These are phyloP conservation scores for Ambrosia trifida DNA, from an alignment of 129 eudicot species.

Conservation along the genomic window DNA sequence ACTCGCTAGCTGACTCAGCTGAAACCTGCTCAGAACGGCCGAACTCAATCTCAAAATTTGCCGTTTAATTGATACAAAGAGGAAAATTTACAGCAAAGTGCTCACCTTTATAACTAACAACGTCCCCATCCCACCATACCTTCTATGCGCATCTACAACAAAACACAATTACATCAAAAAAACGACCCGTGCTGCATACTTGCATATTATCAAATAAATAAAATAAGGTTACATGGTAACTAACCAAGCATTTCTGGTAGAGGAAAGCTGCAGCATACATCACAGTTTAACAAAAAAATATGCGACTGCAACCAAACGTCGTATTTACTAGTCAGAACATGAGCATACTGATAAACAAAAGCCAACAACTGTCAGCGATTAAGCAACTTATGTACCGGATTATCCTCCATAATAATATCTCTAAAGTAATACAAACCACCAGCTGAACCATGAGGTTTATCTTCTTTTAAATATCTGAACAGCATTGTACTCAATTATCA, in stretches of 20 bases:
- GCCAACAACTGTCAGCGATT: background rate
- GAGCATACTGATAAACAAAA: background rate
- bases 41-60: slow-evolving; percentile 1
- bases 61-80: background rate
- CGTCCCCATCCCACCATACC: slow-evolving; percentile 88
- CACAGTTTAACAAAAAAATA: slow-evolving; percentile 88
- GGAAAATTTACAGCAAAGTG: slow-evolving; percentile 3
- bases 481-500: slow-evolving; percentile 13
- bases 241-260: slow-evolving; percentile 88
- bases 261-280: slow-evolving; percentile 93
- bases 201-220: background rate
- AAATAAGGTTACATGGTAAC: slow-evolving; percentile 14
- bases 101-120: slow-evolving; percentile 79
- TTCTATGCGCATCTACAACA: slow-evolving; percentile 75
- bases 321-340: slow-evolving; percentile 13
- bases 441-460: slow-evolving; percentile 98
- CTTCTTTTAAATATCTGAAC: slow-evolving; percentile 84
- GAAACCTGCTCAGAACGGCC: slow-evolving; percentile 58
- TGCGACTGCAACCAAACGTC: slow-evolving; percentile 69
- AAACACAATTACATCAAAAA: slow-evolving; percentile 3
- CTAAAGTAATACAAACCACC: slow-evolving; percentile 84
- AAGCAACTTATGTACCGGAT: slow-evolving; percentile 54
- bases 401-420: slow-evolving; percentile 88
- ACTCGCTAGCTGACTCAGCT: slow-evolving; percentile 92
- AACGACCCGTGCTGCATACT: background rate